Evolutionary conservation across 164 flowering plant species (phyloP), one percentile per base, ranked within the genome.

Genomic region (Aristolochia contorta): DNA sequence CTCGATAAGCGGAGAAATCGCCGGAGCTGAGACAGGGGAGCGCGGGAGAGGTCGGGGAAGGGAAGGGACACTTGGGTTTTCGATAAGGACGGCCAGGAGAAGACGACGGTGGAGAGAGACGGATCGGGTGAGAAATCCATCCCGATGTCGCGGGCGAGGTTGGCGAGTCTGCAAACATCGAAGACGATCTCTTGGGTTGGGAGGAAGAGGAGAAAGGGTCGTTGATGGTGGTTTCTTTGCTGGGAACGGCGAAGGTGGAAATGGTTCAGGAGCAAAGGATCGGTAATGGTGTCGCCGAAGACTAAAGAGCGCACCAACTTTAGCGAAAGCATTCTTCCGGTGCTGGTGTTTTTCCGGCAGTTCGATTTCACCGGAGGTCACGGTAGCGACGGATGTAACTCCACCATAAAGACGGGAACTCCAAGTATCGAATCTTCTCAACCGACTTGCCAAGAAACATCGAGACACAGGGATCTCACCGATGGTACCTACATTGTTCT

Each of bases 101-200:
- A 82, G 65, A 84, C 66, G 65, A 84, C 65, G 76, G 81, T 84
- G 25, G 91, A 81, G 51, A 85, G 86, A 43, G 87, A 79, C 8
- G 87, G 79, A 43, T 76, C 77, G 0, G 91, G 87, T 67, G 75
- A 52, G 41, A 85, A 68, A 47, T 85, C 81, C 86, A 85, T 75
- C 41, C 91, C 91, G 50, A 85, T 71, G 56, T 78, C 82, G 56
- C 87, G 68, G 4, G 87, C 85, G 6, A 85, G 73, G 62, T 76
- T 65, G 60, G 87, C 82, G 12, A 85, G 58, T 51, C 79, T 71
- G 72, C 72, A 76, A 0, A 84, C 80, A 64, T 83, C 83, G 2
- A 57, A 52, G 27, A 85, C 69, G 3, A 77, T 33, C 69, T 85
- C 87, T 48, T 62, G 72, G 30, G 84, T 83, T 14, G 87, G 87